phyloP scores from a whole-genome alignment of 805 yeast species.

The Middelhovenomyces tepae region DNA sequence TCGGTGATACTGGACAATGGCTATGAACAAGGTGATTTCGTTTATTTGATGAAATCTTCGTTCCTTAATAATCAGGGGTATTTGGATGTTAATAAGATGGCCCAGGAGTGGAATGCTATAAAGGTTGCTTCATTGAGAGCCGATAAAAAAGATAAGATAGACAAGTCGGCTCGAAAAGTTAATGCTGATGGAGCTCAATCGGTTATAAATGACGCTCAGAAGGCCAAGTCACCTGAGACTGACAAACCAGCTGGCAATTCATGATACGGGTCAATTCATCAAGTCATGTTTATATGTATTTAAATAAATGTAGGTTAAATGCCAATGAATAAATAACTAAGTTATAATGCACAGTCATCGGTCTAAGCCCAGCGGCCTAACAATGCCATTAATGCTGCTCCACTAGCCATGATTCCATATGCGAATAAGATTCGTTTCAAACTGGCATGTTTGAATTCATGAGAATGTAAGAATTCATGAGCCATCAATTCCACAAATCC shows the following conservation, averaged over 20 bases:
- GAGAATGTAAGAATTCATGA: conserved; percentile 53
- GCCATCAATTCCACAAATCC: conserved; percentile 76
- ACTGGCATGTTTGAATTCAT: conserved; percentile 16
- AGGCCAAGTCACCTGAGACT: conserved; percentile 29
- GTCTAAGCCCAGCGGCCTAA: conserved; percentile 51
- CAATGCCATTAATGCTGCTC: conserved; percentile 54
- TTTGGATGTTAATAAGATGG: conserved; percentile 2
- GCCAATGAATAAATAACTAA: too few species aligned
- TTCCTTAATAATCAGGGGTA: conserved; percentile 1
- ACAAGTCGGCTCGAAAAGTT: conserved; percentile 2
- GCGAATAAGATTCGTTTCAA: conserved; percentile 16
- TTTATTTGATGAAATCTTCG: conserved; percentile 10
- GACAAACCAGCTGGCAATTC: too few species aligned
- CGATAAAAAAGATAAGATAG: background rate
- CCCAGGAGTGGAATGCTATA: conserved; percentile 5
- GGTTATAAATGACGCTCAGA: conserved; percentile 55
- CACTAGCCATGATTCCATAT: conserved; percentile 34
- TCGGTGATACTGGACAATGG: conserved; percentile 16
- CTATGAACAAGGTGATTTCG: conserved; percentile 24
- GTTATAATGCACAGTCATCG: too few species aligned
- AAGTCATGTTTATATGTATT: conserved; percentile 15
- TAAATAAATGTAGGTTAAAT: too few species aligned
- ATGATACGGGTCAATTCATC: conserved; percentile 7
- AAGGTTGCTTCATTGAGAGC: too few species aligned
- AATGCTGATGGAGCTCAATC: conserved; percentile 57